phyloP scores from a whole-genome alignment of 2,329 filamentous ascomycete species.

The Elsinoe arachidis region DNA sequence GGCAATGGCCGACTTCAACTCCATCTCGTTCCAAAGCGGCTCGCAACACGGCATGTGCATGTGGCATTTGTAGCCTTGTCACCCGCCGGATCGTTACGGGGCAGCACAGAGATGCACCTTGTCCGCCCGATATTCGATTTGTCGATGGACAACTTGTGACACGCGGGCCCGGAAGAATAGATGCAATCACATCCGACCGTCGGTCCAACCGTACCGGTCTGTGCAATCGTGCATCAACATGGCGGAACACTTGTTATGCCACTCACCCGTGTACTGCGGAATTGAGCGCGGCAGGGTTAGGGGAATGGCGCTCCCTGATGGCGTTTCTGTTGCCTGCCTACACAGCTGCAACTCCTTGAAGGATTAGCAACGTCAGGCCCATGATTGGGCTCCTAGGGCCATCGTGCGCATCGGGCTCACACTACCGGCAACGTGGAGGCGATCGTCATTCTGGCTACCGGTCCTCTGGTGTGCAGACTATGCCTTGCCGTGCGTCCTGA shows the following conservation, averaged over 20 bases:
- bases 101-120: not conserved
- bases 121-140: not conserved
- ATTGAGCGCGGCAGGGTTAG: not conserved
- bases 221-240: not conserved
- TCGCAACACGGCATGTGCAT: not conserved
- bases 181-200: not conserved
- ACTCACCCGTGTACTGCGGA: not conserved
- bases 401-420: slow-evolving; percentile 1
- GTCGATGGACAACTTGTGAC: not conserved
- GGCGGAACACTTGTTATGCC: not conserved
- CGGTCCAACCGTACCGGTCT: not conserved
- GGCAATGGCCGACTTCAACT: not conserved
- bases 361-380: not conserved
- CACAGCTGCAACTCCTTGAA: not conserved
- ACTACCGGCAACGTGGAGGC: slow-evolving; percentile 12
- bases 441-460: slow-evolving; percentile 4
- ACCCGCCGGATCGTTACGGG: not conserved
- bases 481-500: not conserved
- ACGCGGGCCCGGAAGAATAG: not conserved
- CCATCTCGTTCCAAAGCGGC: slow-evolving; percentile 1
- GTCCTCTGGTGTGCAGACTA: not conserved
- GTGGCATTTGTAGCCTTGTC: not conserved
- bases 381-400: slow-evolving; percentile 4
- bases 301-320: not conserved
- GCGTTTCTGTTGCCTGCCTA: not conserved